A percentile compares a stretch with the other conserved stretches of the same genome.
phyloP scores from a whole-genome alignment of 768 basidiomycete species.

The Leccinum sublutescens region DNA sequence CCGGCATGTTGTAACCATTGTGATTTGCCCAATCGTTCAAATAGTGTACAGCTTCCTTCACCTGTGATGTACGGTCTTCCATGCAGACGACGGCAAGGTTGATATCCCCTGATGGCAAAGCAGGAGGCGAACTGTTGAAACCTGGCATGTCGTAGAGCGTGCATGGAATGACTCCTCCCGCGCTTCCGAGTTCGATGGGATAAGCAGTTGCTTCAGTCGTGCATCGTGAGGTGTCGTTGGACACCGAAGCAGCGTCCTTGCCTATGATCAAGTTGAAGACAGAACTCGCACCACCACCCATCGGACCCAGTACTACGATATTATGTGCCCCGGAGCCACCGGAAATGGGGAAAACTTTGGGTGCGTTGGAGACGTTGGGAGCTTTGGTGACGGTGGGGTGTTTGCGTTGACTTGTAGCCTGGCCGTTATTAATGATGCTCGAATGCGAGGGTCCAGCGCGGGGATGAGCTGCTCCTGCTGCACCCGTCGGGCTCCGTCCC shows the following conservation, averaged over 20 bases:
- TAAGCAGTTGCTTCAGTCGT: conserved; percentile 17
- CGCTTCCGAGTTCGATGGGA: conserved; percentile 15
- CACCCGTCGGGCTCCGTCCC: background rate
- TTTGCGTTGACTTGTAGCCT: no score
- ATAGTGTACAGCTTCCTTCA: conserved; percentile 21
- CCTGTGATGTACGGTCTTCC: conserved; percentile 21
- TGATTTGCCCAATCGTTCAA: conserved; percentile 20
- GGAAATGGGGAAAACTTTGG: background rate
- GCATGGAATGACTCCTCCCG: conserved; percentile 8
- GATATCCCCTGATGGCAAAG: conserved; percentile 20
- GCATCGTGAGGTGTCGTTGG: conserved; percentile 18
- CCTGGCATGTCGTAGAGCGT: conserved; percentile 26
- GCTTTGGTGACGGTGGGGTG: no score
- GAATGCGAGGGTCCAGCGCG: no score
- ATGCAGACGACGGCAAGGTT: conserved; percentile 23
- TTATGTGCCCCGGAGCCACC: conserved; percentile 7
- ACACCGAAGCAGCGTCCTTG: conserved; percentile 18
- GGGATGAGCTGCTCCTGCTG: background rate
- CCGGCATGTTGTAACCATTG: conserved; percentile 12
- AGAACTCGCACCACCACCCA: conserved; percentile 28
- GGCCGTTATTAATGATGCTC: no score
- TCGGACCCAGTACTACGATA: conserved; percentile 26
- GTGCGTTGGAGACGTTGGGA: background rate
- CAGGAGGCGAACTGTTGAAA: conserved; percentile 18
- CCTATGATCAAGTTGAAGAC: conserved; percentile 32